Conservation (phyloP, 345 rosid species). For the Crucihimalaya himalaica region DNA sequence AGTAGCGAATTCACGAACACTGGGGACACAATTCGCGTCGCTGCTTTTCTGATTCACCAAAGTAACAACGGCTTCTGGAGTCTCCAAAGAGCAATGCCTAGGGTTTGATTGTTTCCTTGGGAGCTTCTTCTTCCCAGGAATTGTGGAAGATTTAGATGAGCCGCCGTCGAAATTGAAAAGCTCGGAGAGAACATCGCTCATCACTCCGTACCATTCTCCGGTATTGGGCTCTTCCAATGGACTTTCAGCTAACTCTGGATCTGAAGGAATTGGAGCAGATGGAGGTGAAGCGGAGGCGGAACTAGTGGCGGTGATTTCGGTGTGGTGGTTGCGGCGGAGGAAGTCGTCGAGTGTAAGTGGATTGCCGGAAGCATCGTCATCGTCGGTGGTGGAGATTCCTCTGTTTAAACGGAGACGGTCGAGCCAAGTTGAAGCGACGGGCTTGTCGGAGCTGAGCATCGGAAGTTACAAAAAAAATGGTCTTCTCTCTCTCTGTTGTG, state of each 20-base stretch:
- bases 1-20: slow-evolving; percentile 29
- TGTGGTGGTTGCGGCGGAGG: slow-evolving; percentile 44
- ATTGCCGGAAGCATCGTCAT: slow-evolving; percentile 48
- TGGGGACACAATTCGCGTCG: slow-evolving; percentile 24
- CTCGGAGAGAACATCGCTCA: slow-evolving; percentile 77
- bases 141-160: slow-evolving; percentile 24
- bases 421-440: slow-evolving; percentile 71
- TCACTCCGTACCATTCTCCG: slow-evolving; percentile 57
- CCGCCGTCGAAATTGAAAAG: slow-evolving; percentile 63
- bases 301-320: slow-evolving; percentile 22
- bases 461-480: slow-evolving; percentile 25
- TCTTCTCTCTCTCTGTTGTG: not conserved
- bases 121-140: slow-evolving; percentile 51
- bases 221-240: slow-evolving; percentile 20
- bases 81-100: slow-evolving; percentile 49
- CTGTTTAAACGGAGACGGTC: slow-evolving; percentile 82
- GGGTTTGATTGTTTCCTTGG: slow-evolving; percentile 86
- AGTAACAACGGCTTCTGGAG: slow-evolving; percentile 12
- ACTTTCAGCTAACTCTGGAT: slow-evolving; percentile 32
- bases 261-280: slow-evolving; percentile 47
- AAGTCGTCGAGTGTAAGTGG: slow-evolving; percentile 57
- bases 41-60: slow-evolving; percentile 6
- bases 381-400: slow-evolving; percentile 63
- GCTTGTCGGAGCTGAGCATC: slow-evolving; percentile 76
- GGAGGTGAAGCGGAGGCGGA: slow-evolving; percentile 45